These are phyloP conservation scores for Microascus cirrosus DNA, from an alignment of 2,329 filamentous ascomycete genomes.

Conservation along the genomic window DNA sequence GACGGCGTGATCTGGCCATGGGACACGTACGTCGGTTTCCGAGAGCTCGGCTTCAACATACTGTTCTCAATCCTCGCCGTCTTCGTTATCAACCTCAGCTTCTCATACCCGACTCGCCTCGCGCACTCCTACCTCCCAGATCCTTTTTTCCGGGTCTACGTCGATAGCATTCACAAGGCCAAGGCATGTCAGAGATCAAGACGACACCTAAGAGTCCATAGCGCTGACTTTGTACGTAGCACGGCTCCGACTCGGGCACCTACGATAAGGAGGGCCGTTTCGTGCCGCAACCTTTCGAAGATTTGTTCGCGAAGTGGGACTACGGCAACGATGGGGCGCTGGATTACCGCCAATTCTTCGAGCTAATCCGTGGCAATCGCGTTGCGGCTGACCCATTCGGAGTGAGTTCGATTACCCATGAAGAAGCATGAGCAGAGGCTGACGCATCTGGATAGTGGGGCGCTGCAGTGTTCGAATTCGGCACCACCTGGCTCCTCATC, in stretches of 20 bases:
- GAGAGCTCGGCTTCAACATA: conserved; percentile 25
- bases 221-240: conserved; percentile 9
- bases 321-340: conserved; percentile 22
- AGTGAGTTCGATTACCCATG: conserved; percentile 10
- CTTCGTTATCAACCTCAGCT: conserved; percentile 27
- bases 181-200: conserved; percentile 12
- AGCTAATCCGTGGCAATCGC: conserved; percentile 26
- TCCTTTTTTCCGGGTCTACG: conserved; percentile 23
- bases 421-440: background rate
- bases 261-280: conserved; percentile 38
- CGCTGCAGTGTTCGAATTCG: conserved; percentile 9
- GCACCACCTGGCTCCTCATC: conserved; percentile 36
- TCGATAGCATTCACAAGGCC: conserved; percentile 25
- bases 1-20: conserved; percentile 26
- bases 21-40: conserved; percentile 27
- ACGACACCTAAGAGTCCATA: background rate
- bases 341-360: conserved; percentile 21
- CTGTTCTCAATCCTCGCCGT: conserved; percentile 24
- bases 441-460: background rate
- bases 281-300: conserved; percentile 36
- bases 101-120: conserved; percentile 30
- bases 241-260: conserved; percentile 31
- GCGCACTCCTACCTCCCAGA: conserved; percentile 23
- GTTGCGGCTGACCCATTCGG: conserved; percentile 10
- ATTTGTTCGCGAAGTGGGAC: conserved; percentile 36